A percentile compares a stretch with the other conserved stretches of the same genome.
Conservation (phyloP, 345 rosid genomes). For the Populus davidiana region DNA sequence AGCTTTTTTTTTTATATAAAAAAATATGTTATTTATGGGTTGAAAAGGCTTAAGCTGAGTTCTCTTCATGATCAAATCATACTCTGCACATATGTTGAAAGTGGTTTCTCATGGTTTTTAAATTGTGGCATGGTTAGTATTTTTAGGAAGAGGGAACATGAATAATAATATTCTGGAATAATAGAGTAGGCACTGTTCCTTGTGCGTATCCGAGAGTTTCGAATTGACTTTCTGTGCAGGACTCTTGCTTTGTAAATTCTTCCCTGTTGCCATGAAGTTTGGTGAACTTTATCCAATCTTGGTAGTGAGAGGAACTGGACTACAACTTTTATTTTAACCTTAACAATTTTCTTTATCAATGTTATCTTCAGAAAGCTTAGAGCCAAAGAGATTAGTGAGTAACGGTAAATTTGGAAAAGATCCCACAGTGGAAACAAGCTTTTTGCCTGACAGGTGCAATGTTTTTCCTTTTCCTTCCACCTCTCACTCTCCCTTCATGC, state of each 20-base stretch:
- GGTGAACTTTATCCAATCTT: not conserved
- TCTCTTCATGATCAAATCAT: not conserved
- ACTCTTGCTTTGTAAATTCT: not conserved
- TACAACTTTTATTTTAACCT: too few relatives aligned
- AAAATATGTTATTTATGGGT: not conserved
- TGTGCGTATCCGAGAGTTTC: not conserved
- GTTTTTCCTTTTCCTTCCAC: constrained; percentile 14
- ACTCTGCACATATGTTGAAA: not conserved
- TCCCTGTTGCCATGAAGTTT: not conserved
- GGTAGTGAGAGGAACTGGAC: not conserved
- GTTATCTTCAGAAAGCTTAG: constrained; percentile 15
- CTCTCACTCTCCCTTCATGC: not conserved
- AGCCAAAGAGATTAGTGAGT: constrained; percentile 35
- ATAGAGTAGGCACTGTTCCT: not conserved
- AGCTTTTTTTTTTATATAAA: not conserved
- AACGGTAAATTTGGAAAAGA: constrained; percentile 81
- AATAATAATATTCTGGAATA: not conserved
- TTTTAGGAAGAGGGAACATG: not conserved
- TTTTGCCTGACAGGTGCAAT: constrained; percentile 92
- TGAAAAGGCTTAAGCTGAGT: not conserved
- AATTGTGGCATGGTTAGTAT: not conserved
- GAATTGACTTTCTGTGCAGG: not conserved
- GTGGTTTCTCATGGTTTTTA: not conserved
- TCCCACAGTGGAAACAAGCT: constrained; percentile 95
- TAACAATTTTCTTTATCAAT: not conserved